Evolutionary conservation across 306 rosid genomes (phyloP), one percentile per base, ranked within the genome.

Genomic region (Prunus mongolica): DNA sequence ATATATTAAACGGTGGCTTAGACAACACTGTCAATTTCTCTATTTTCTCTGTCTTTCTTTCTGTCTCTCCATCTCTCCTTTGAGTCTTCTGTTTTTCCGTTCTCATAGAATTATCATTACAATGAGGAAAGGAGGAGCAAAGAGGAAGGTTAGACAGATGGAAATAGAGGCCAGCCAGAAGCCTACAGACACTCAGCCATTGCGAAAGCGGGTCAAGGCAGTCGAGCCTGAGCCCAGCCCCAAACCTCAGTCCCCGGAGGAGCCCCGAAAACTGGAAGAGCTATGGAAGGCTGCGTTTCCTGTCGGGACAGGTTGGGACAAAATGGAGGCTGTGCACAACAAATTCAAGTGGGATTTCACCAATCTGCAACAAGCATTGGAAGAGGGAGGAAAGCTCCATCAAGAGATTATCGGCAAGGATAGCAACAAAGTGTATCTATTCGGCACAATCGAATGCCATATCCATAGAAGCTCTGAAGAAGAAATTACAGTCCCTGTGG

Each of bases 371-470:
- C 6, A 88, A 55, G 92, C 94, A 32, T 90, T 93, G 69, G 98
- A 90, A 74, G 94, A 90, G 82, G 89, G 81, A 12, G 98, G 96
- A 34, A 61, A 50, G 61, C 72, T 93, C 45, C 69, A 86, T 66
- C 45, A 28, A 0, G 96, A 80, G 12, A 18, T 63, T 6, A 16
- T 14, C 10, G 44, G 44, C 38, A 30, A 38, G 2, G 44, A 16
- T 14, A 3, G 30, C 2, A 82, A 90, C 74, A 93, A 90, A 49
- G 98, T 86, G 46, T 90, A 89, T 73, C 88, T 93, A 18, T 90
- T 90, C 62, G 96, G 96, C 45, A 63, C 45, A 3, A 16, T 16
- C 4, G 45, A 63, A 28, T 18, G 65, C 30, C 44, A 63, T 15
- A 6, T 1, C 3, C 22, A 16, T 20, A 15, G 20, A n/a, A 27